These are phyloP conservation scores for Ambrosiella beaveri DNA, from an alignment of 2,329 filamentous ascomycete species.

Conservation along the genomic window DNA sequence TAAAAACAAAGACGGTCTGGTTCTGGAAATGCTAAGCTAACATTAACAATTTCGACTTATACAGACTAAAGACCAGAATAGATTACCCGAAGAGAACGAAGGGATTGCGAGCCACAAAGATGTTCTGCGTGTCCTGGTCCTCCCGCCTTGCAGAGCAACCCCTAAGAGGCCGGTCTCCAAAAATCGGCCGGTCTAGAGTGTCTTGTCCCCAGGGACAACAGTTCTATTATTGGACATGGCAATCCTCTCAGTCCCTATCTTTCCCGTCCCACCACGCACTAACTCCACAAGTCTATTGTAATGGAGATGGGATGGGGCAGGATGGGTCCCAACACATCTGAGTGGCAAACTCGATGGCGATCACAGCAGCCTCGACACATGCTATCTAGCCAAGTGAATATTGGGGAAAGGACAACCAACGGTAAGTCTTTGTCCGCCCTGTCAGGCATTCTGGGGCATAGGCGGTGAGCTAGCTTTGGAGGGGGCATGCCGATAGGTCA, in stretches of 20 bases:
- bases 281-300: not conserved
- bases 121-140: too few relatives aligned
- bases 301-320: not conserved
- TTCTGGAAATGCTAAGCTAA: not conserved
- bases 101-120: too few relatives aligned
- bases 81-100: too few relatives aligned
- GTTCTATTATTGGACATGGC: not conserved
- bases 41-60: not conserved
- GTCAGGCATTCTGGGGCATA: not conserved
- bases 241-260: not conserved
- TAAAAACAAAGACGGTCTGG: not conserved
- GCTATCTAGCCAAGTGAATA: too few relatives aligned
- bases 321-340: not conserved
- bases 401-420: not conserved
- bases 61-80: not conserved
- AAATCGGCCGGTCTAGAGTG: too few relatives aligned
- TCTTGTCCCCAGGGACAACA: not conserved
- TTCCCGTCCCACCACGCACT: not conserved
- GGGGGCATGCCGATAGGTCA: too few relatives aligned
- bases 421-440: not conserved
- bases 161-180: too few relatives aligned
- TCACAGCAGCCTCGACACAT: not conserved
- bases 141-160: too few relatives aligned
- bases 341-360: not conserved
- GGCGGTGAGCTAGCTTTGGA: not conserved